Conservation (phyloP, 805 yeast species). For the Candida orba region DNA sequence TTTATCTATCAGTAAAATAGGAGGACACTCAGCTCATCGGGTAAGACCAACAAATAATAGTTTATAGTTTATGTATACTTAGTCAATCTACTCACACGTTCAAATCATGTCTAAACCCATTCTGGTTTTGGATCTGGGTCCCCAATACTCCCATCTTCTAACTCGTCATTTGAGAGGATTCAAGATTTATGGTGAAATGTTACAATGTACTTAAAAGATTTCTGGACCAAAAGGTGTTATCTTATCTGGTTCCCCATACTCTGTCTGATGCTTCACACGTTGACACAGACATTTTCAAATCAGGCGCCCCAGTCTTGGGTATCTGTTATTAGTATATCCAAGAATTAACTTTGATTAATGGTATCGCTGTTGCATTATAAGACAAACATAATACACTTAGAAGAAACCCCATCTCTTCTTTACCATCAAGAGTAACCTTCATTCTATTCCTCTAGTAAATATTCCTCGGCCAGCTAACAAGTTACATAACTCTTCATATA, state of each 20-base stretch:
- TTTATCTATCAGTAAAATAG: no score
- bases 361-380: slow-evolving; percentile 29
- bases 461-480: no score
- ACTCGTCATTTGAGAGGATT: slow-evolving; percentile 97
- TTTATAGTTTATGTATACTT: no score
- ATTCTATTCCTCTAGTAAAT: no score
- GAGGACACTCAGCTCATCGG: slow-evolving; percentile 7
- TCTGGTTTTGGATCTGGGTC: slow-evolving; percentile 94
- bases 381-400: no score
- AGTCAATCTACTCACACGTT: no score
- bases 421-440: no score
- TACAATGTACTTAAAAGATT: slow-evolving; percentile 98
- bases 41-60: neutral
- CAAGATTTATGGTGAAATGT: slow-evolving; percentile 98
- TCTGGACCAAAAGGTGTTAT: slow-evolving; percentile 95
- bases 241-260: slow-evolving; percentile 95
- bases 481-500: neutral
- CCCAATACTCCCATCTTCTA: slow-evolving; percentile 95
- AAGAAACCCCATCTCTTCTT: no score
- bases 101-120: slow-evolving; percentile 55
- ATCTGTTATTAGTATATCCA: slow-evolving; percentile 99
- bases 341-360: slow-evolving; percentile 96
- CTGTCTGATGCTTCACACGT: slow-evolving; percentile 98
- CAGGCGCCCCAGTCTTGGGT: slow-evolving; percentile 91
- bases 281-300: slow-evolving; percentile 85